Percentiles rank a stretch among this genome's conserved stretches.
Evolutionary conservation across 2,329 filamentous ascomycete species (phyloP).

Genomic region (Penicillium sp.): DNA sequence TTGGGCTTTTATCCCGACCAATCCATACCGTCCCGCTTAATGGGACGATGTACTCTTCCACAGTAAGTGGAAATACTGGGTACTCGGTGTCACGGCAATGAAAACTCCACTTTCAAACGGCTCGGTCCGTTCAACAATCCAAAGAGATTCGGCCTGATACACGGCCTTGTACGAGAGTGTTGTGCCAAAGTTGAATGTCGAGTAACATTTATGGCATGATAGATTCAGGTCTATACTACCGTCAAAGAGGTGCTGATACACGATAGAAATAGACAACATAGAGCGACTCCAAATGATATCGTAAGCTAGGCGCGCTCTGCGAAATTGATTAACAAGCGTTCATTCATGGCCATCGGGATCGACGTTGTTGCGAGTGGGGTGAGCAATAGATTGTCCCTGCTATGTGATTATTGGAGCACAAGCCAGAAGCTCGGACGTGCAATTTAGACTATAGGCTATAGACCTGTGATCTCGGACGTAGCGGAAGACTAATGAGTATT

Average conservation of each 20-base stretch:
- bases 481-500: background rate
- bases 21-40: background rate
- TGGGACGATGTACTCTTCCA: background rate
- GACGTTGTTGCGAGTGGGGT: background rate
- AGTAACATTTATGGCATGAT: no score
- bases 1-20: background rate
- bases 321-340: background rate
- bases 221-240: no score
- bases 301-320: background rate
- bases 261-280: background rate
- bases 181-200: no score
- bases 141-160: background rate
- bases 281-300: background rate
- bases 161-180: background rate
- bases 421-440: background rate
- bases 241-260: no score
- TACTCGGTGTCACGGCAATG: no score
- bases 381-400: background rate
- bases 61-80: no score
- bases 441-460: background rate
- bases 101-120: slow-evolving; percentile 1
- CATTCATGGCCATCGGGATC: background rate
- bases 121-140: slow-evolving; percentile 1
- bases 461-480: background rate
- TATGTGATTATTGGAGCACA: background rate